Percentiles rank a stretch among this genome's conserved stretches.
Evolutionary conservation across 1,139 yeast genomes (phyloP).

Genomic region (Candida pseudocylindracea): DNA sequence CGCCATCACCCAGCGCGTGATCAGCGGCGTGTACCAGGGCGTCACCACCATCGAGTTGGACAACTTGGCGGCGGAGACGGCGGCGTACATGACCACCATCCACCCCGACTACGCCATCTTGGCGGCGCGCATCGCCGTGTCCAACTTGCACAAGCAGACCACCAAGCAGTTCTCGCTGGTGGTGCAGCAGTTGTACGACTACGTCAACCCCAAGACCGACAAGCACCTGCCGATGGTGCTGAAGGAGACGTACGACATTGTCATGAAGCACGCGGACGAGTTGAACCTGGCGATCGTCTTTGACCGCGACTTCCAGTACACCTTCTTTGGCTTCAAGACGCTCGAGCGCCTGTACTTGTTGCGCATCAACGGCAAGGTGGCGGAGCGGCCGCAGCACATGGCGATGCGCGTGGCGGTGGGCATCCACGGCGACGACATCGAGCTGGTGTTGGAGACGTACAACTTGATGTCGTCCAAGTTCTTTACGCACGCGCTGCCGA

Average conservation of each 20-base stretch:
- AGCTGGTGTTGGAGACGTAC: conserved; percentile 21
- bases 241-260: conserved; percentile 40
- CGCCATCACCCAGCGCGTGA: conserved; percentile 72
- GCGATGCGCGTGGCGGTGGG: conserved; percentile 30
- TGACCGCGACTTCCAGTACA: conserved; percentile 33
- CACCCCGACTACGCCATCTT: conserved; percentile 92
- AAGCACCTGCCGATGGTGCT: conserved; percentile 65
- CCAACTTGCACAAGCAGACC: conserved; percentile 84
- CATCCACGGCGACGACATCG: conserved; percentile 19
- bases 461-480: conserved; percentile 25
- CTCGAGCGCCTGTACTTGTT: conserved; percentile 24
- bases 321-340: conserved; percentile 32
- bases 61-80: conserved; percentile 90
- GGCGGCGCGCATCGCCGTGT: conserved; percentile 88
- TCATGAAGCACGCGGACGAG: conserved; percentile 42
- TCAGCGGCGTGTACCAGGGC: conserved; percentile 86
- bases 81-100: conserved; percentile 89
- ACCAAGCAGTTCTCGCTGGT: conserved; percentile 76
- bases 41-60: conserved; percentile 86
- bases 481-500: conserved; percentile 34
- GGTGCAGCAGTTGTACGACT: conserved; percentile 39
- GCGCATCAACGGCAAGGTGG: conserved; percentile 10
- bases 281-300: conserved; percentile 59
- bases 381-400: conserved; percentile 30
- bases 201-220: conserved; percentile 54